Evolutionary conservation across 2,329 filamentous ascomycete species (phyloP).

Genomic region (Periconia sp.): DNA sequence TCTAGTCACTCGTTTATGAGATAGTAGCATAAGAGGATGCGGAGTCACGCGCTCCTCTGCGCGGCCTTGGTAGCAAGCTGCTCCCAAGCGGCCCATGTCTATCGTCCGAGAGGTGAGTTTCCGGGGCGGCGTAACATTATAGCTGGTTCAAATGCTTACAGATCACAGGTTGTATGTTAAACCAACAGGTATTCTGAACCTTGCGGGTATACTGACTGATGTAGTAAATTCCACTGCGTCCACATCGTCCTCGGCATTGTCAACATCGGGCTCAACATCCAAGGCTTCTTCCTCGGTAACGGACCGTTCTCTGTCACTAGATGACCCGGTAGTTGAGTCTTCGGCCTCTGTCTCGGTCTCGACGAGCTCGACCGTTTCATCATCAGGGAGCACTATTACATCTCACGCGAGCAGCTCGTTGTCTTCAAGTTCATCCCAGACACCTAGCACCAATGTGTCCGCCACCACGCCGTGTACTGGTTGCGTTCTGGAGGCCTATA

Average conservation of each 20-base stretch:
- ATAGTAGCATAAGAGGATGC: constrained; percentile 27
- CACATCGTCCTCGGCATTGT: neutral
- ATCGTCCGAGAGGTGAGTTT: constrained; percentile 24
- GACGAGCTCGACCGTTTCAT: neutral
- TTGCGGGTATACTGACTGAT: neutral
- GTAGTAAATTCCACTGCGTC: constrained; percentile 7
- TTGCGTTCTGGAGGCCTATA: constrained; percentile 33
- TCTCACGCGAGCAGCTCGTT: too few relatives aligned
- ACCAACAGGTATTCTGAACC: neutral
- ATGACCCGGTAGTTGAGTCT: neutral
- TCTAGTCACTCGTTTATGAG: constrained; percentile 2
- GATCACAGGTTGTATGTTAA: constrained; percentile 24
- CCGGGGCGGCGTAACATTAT: too few relatives aligned
- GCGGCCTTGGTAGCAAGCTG: constrained; percentile 21
- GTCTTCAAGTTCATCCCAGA: constrained; percentile 1
- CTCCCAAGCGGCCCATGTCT: constrained; percentile 5
- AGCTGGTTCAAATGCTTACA: constrained; percentile 17
- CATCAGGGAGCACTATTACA: constrained; percentile 1
- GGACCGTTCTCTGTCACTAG: neutral
- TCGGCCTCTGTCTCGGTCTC: neutral
- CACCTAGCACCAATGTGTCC: constrained; percentile 5
- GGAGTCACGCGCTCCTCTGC: constrained; percentile 25
- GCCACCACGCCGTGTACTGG: constrained; percentile 32
- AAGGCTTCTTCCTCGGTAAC: neutral
- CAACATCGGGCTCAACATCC: neutral